Evolutionary conservation across 805 yeast genomes (phyloP), one percentile per base, ranked within the genome.

Genomic region (Monosporozyma solicola): DNA sequence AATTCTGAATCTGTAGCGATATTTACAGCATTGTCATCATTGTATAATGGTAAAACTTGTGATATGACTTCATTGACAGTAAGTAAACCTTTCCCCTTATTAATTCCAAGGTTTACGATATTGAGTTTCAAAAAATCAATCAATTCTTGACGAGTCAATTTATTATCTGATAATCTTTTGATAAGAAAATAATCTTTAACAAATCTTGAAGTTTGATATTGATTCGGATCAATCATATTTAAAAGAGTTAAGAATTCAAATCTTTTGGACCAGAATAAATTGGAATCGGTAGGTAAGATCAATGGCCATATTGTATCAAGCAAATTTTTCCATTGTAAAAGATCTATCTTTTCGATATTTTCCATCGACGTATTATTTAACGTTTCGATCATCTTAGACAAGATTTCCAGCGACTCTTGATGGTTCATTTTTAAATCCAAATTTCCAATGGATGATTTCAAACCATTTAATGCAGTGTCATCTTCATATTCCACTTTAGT

Each of bases 291-390:
- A 3, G 61, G 54, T 16, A 61, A 29, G 2, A 39, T 47, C 8
- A 59, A 44, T 5, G 68, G 67, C 69, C 69, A 65, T 24, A 51
- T 50, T 3, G 35, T 31, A 22, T 65, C 59, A 50, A 65, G 63
- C 1, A 54, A 32, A 10, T 29, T 27, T 29, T 48, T 49, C 65
- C 66, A 61, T 5, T 51, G 49, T 11, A 46, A 41, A 5, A 51
- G n/a, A 41, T 50, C 5, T 8, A 47, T 4, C 5, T 11, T 29
- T 24, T 16, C 20, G 9, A 11, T 11, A 20, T 33, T 41, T 5
- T 37, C 25, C 3, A 37, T 25, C 7, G 51, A n/a, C 2, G 5
- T 15, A 35, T 24, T 15, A 16, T 46, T 46, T 20, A 46, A 46
- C 7, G 22, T 33, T 9, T 46, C 25, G 13, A 46, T 33, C 37